A percentile compares a stretch with the other conserved stretches of the same genome.
Evolutionary conservation across 495 filamentous ascomycete species (phyloP).

Genomic region (Lasiosphaeriaceae sp.): DNA sequence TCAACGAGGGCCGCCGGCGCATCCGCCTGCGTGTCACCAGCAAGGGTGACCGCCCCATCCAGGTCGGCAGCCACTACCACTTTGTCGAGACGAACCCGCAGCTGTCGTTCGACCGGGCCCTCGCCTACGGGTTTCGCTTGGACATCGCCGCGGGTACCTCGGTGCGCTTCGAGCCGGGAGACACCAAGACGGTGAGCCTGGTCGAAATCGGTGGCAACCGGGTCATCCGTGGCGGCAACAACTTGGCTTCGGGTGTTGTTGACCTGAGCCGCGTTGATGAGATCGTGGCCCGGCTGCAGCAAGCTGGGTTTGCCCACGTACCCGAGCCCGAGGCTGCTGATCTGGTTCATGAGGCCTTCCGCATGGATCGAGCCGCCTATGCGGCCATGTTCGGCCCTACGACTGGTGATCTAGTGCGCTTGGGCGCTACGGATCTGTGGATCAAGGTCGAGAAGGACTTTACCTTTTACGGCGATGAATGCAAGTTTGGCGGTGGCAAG

Average conservation of each 20-base stretch:
- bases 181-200: constrained; percentile 85
- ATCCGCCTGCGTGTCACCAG: constrained; percentile 75
- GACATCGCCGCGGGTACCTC: constrained; percentile 92
- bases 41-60: constrained; percentile 86
- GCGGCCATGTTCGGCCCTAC: constrained; percentile 90
- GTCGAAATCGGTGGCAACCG: constrained; percentile 84
- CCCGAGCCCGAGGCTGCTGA: constrained; percentile 49
- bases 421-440: constrained; percentile 89
- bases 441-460: constrained; percentile 85
- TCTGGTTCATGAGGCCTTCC: constrained; percentile 43
- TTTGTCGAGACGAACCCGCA: constrained; percentile 91
- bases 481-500: constrained; percentile 94
- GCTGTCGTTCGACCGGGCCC: constrained; percentile 84
- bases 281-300: constrained; percentile 61
- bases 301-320: constrained; percentile 72
- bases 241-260: constrained; percentile 67
- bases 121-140: constrained; percentile 79
- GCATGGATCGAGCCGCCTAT: constrained; percentile 76
- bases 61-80: constrained; percentile 95
- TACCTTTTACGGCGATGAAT: constrained; percentile 88
- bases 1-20: constrained; percentile 74
- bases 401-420: constrained; percentile 72
- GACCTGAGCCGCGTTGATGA: constrained; percentile 57
- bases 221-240: constrained; percentile 84
- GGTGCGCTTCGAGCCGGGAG: constrained; percentile 91